Conservation (phyloP, 805 yeast species). For the Cyberlindnera maclurae region DNA sequence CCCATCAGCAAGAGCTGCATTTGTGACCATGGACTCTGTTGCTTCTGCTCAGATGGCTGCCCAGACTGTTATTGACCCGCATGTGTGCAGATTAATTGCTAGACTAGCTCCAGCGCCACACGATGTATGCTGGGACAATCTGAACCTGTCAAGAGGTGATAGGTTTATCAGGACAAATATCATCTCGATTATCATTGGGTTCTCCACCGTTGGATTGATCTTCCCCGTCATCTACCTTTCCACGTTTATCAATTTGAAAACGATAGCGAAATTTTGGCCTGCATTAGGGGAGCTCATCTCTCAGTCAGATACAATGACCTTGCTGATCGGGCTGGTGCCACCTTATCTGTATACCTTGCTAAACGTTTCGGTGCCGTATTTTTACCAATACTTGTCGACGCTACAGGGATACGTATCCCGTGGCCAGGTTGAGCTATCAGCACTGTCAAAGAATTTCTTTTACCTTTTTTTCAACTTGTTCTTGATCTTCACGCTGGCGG, state of each 20-base stretch:
- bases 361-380: slow-evolving; percentile 76
- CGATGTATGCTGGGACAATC: slow-evolving; percentile 88
- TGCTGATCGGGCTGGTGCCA: slow-evolving; percentile 85
- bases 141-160: slow-evolving; percentile 68
- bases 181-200: slow-evolving; percentile 32
- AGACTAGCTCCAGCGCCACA: slow-evolving; percentile 92
- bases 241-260: slow-evolving; percentile 68
- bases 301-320: slow-evolving; percentile 56
- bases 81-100: slow-evolving; percentile 76
- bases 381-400: slow-evolving; percentile 74
- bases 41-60: slow-evolving; percentile 96
- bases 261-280: slow-evolving; percentile 82
- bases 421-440: slow-evolving; percentile 89
- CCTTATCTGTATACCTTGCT: slow-evolving; percentile 84
- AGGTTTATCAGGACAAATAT: slow-evolving; percentile 48
- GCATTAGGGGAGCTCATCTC: slow-evolving; percentile 62
- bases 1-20: slow-evolving; percentile 75
- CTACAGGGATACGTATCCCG: slow-evolving; percentile 86
- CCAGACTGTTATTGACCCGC: slow-evolving; percentile 88
- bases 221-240: slow-evolving; percentile 84
- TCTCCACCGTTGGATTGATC: slow-evolving; percentile 63
- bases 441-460: slow-evolving; percentile 88
- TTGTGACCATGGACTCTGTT: slow-evolving; percentile 90
- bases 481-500: slow-evolving; percentile 87
- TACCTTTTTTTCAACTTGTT: slow-evolving; percentile 91